Evolutionary conservation across 257 asterid genomes (phyloP).

Genomic region (Gentiana dahurica): DNA sequence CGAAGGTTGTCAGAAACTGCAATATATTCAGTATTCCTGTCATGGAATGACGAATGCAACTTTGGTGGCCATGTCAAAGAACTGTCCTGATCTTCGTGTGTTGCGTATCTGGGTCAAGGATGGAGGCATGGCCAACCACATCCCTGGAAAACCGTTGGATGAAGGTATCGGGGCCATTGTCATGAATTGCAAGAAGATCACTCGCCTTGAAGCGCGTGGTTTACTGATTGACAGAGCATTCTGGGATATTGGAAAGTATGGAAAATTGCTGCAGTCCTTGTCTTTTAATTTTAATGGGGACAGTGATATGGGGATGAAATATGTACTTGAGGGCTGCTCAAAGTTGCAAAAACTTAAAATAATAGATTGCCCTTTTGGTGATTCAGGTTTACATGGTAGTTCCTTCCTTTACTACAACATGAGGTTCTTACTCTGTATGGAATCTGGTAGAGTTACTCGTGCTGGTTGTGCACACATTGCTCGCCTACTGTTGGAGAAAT

Average conservation of each 20-base stretch:
- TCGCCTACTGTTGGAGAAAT: slow-evolving; percentile 7
- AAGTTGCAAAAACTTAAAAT: slow-evolving; percentile 43
- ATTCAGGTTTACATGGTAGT: slow-evolving; percentile 32
- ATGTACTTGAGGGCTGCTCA: slow-evolving; percentile 43
- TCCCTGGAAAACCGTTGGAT: slow-evolving; percentile 42
- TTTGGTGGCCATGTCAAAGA: slow-evolving; percentile 39
- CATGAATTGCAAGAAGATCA: slow-evolving; percentile 47
- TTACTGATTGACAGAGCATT: slow-evolving; percentile 39
- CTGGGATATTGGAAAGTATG: slow-evolving; percentile 34
- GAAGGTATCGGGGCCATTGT: slow-evolving; percentile 56
- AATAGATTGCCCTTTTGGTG: slow-evolving; percentile 52
- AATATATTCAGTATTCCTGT: slow-evolving; percentile 38
- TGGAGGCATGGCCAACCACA: slow-evolving; percentile 30
- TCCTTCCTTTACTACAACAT: slow-evolving; percentile 38
- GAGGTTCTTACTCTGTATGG: slow-evolving; percentile 44
- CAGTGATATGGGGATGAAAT: slow-evolving; percentile 33
- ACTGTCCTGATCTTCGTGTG: slow-evolving; percentile 39
- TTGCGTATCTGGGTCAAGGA: slow-evolving; percentile 51
- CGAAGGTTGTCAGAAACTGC: slow-evolving; percentile 46
- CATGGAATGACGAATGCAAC: slow-evolving; percentile 50
- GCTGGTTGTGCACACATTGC: slow-evolving; percentile 33
- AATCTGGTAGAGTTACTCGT: slow-evolving; percentile 30
- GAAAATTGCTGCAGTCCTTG: slow-evolving; percentile 35
- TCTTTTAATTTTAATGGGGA: slow-evolving; percentile 47
- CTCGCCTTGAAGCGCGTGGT: slow-evolving; percentile 42